These are phyloP conservation scores for Chalaropsis thielavioides DNA, from an alignment of 2,329 filamentous ascomycete genomes.

Conservation along the genomic window DNA sequence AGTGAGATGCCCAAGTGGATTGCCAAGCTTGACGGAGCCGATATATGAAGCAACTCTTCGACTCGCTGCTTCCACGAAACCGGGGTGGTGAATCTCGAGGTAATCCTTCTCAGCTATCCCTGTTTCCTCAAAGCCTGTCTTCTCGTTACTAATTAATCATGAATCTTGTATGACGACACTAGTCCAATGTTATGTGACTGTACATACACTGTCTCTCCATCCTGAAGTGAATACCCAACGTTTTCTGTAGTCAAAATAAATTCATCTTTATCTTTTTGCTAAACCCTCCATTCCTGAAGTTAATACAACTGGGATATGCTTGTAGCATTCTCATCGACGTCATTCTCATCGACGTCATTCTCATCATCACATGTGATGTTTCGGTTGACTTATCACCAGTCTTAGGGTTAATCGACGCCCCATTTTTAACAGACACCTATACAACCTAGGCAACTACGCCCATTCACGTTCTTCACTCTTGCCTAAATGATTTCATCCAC, in stretches of 20 bases:
- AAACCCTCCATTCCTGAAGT: no score
- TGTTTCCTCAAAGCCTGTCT: background rate
- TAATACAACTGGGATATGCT: no score
- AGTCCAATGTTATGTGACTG: no score
- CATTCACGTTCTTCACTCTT: background rate
- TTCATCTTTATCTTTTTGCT: no score
- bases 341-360: no score
- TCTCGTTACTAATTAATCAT: background rate
- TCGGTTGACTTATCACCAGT: background rate
- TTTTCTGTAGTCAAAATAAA: no score
- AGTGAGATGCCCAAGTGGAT: slow-evolving; percentile 46
- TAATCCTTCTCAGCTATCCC: background rate
- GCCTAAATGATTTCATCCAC: background rate
- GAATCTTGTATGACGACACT: background rate
- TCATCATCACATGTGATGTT: no score
- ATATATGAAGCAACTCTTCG: background rate
- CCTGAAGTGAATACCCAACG: no score
- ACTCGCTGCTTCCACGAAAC: no score
- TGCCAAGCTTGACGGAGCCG: slow-evolving; percentile 31
- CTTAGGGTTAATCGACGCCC: background rate
- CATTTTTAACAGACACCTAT: background rate
- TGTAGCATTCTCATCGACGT: no score
- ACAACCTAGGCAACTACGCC: background rate
- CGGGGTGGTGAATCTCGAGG: no score
- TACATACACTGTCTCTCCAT: no score